phyloP scores from a whole-genome alignment of 2,329 filamentous ascomycete genomes.

The Ceratocystis lukuohia region DNA sequence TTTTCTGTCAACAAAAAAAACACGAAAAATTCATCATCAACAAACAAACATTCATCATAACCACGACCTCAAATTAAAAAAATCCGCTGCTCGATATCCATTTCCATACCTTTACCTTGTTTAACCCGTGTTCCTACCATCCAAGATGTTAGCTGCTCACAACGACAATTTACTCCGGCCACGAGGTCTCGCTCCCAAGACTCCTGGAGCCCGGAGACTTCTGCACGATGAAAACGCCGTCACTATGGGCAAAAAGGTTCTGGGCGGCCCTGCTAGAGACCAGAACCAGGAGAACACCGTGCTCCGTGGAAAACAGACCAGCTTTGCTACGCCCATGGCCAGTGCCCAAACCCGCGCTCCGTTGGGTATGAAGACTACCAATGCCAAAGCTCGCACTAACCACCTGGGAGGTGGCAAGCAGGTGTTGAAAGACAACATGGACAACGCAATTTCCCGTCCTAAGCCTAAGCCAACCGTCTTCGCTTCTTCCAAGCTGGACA shows the following conservation, averaged over 20 bases:
- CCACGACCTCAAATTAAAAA: not conserved
- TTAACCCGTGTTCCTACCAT: not conserved
- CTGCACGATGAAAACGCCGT: slow-evolving; percentile 72
- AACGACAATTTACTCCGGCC: slow-evolving; percentile 58
- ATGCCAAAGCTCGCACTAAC: slow-evolving; percentile 59
- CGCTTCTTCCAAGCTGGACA: slow-evolving; percentile 31
- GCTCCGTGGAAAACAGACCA: slow-evolving; percentile 13
- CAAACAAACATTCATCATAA: not conserved
- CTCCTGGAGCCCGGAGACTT: slow-evolving; percentile 57
- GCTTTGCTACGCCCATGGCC: slow-evolving; percentile 19
- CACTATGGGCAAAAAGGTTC: slow-evolving; percentile 16
- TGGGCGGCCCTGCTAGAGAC: slow-evolving; percentile 12
- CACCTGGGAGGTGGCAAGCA: slow-evolving; percentile 49
- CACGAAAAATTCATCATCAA: not conserved
- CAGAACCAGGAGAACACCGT: slow-evolving; percentile 17
- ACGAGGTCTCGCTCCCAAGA: slow-evolving; percentile 48
- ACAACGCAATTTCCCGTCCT: slow-evolving; percentile 35
- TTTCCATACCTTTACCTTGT: not conserved
- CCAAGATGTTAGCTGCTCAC: slow-evolving; percentile 58
- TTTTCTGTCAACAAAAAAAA: not conserved
- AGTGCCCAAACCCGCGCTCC: slow-evolving; percentile 55
- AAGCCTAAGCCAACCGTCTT: slow-evolving; percentile 43
- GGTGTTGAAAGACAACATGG: slow-evolving; percentile 45
- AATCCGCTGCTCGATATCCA: not conserved
- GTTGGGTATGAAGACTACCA: slow-evolving; percentile 89